Conservation (phyloP, 305 asterid species). For the Caryopteris hybrid region DNA sequence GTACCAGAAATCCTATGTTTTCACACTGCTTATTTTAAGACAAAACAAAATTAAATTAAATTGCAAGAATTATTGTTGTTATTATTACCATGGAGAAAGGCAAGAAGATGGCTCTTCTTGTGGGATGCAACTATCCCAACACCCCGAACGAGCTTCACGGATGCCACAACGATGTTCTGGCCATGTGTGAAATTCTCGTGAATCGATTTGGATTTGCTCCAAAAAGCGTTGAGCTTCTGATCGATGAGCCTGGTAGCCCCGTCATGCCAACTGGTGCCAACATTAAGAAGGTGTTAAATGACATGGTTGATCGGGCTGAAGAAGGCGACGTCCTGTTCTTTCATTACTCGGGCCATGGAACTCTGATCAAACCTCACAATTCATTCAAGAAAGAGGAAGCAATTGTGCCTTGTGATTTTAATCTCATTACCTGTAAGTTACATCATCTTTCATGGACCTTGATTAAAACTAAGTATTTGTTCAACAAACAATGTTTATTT, state of each 20-base stretch:
- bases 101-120: constrained; percentile 43
- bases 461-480: background rate
- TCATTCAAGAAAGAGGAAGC: constrained; percentile 57
- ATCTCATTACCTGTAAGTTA: constrained; percentile 75
- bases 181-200: constrained; percentile 50
- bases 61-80: background rate
- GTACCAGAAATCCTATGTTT: background rate
- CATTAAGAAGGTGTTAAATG: constrained; percentile 50
- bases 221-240: constrained; percentile 34
- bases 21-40: background rate
- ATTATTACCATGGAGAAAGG: constrained; percentile 27
- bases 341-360: constrained; percentile 90
- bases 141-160: constrained; percentile 61
- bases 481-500: background rate
- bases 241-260: constrained; percentile 58
- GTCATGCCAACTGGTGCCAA: constrained; percentile 68
- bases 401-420: constrained; percentile 75
- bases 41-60: background rate
- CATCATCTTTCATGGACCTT: too few species aligned
- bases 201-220: constrained; percentile 48
- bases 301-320: constrained; percentile 53
- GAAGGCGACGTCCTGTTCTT: constrained; percentile 59
- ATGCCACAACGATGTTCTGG: constrained; percentile 73
- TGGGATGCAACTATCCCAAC: constrained; percentile 51
- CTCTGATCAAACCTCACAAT: constrained; percentile 35